Percentiles rank a stretch among this genome's conserved stretches.
Conservation (phyloP, 163 green algal species). For the Chlorella variabilis region DNA sequence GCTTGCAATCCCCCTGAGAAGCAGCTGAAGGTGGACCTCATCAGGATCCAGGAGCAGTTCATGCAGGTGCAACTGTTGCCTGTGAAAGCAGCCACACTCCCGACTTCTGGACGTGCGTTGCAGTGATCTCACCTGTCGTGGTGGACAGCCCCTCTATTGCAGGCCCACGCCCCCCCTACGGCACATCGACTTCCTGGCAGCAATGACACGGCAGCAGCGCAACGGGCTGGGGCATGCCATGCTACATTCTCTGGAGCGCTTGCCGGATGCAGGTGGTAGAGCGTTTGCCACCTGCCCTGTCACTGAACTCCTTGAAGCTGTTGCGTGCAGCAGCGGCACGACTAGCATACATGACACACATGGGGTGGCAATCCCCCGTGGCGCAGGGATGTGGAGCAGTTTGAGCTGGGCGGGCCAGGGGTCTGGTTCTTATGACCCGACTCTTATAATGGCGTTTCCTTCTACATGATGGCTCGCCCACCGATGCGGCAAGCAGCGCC, state of each 20-base stretch:
- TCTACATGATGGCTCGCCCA: slow-evolving; percentile 13
- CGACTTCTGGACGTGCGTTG: too few species aligned
- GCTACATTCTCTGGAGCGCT: slow-evolving; percentile 13
- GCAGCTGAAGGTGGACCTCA: neutral
- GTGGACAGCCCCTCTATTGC: too few species aligned
- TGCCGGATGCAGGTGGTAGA: neutral
- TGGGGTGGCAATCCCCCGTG: too few species aligned
- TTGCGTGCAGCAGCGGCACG: too few species aligned
- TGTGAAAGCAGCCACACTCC: neutral
- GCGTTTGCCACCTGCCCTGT: too few species aligned
- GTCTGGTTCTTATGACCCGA: neutral
- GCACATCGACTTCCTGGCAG: slow-evolving; percentile 28
- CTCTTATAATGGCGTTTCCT: too few species aligned
- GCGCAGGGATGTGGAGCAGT: neutral
- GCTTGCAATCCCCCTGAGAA: neutral
- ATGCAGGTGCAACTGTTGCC: neutral
- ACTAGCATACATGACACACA: too few species aligned
- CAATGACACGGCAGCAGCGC: neutral
- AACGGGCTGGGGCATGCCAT: neutral
- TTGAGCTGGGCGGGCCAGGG: neutral
- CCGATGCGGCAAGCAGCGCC: neutral
- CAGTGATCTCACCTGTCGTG: too few species aligned
- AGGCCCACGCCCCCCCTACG: slow-evolving; percentile 20
- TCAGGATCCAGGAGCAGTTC: neutral
- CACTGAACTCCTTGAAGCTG: too few species aligned